Base-by-base conservation (phyloP, 176 grass and related monocot species). In the Hyparrhenia diplandra region DNA sequence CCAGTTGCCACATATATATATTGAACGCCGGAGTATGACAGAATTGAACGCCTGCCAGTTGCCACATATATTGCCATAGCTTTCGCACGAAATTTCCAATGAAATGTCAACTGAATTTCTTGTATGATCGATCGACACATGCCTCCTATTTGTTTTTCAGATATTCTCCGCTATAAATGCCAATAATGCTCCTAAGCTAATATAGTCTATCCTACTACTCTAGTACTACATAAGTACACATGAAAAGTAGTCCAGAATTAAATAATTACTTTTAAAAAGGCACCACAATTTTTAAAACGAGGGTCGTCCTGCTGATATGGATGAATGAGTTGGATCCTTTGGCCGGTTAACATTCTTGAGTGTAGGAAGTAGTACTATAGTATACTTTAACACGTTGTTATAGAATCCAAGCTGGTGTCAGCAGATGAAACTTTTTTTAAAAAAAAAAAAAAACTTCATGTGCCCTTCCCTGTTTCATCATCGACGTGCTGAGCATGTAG, bases 51-150 rank as follows among this genome's bases (percentile, higher is more conserved):
- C 20, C 49, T 40, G 71, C 79, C 65, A 64, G 32, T 76, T 82
- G 54, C 73, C 85, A 69, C 79, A 64, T n/a, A 64, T 29, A 28
- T 45, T 45, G 70, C 39, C 81, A 54, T 37, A 69, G 17, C 62
- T 23, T 82, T 49, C 63, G 37, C 13, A 69, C 37, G 71, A 37
- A 86, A 75, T 82, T 75, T 35, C 73, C 24, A 17, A 30, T 3
- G 17, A 31, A 42, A 32, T 82, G 3, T 52, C 64, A 40, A 30
- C 71, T 32, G 2, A 32, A 32, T 12, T 24, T 5, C n/a, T 76
- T 34, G n/a, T 24, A 5, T 36, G 35, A 36, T 36, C 13, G 17
- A 51, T 62, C 13, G 4, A 45, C 63, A 28, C 71, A 73, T 32
- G 41, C 0, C 40, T 8, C 2, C 6, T 55, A 43, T 31, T 29